Conservation (phyloP, 2,329 filamentous ascomycete species). For the Diaporthe sp. region DNA sequence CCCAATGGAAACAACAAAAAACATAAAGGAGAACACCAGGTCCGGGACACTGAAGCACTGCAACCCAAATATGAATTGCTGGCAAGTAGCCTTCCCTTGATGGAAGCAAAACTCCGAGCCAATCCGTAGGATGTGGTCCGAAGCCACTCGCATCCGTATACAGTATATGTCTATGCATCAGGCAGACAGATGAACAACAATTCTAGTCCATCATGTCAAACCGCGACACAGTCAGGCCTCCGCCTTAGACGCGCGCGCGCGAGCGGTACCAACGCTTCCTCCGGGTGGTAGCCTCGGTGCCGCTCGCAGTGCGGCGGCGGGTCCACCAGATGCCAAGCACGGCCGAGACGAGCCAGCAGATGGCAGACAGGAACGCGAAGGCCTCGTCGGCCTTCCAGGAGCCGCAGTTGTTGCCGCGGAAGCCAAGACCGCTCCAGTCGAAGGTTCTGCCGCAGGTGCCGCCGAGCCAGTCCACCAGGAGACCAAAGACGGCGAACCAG, state of each 20-base stretch:
- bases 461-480: conserved; percentile 69
- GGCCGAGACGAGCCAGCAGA: conserved; percentile 77
- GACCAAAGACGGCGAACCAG: conserved; percentile 79
- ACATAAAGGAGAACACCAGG: background rate
- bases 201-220: background rate
- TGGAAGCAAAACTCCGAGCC: background rate
- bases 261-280: conserved; percentile 59
- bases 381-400: conserved; percentile 80
- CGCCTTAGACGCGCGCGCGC: conserved; percentile 56
- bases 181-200: background rate
- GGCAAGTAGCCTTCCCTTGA: background rate
- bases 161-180: background rate
- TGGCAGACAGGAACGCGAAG: conserved; percentile 78
- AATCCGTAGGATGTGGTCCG: background rate
- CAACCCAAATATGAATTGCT: background rate
- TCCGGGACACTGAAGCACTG: background rate
- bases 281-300: conserved; percentile 45
- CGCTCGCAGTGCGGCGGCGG: conserved; percentile 55
- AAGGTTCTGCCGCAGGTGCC: conserved; percentile 69
- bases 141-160: background rate
- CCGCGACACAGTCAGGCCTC: background rate
- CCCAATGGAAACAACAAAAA: background rate
- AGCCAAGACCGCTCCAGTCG: conserved; percentile 69
- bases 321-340: conserved; percentile 70
- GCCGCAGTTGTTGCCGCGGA: conserved; percentile 68